phyloP scores from a whole-genome alignment of 306 rosid species.

The Sechiopsis laciniata region DNA sequence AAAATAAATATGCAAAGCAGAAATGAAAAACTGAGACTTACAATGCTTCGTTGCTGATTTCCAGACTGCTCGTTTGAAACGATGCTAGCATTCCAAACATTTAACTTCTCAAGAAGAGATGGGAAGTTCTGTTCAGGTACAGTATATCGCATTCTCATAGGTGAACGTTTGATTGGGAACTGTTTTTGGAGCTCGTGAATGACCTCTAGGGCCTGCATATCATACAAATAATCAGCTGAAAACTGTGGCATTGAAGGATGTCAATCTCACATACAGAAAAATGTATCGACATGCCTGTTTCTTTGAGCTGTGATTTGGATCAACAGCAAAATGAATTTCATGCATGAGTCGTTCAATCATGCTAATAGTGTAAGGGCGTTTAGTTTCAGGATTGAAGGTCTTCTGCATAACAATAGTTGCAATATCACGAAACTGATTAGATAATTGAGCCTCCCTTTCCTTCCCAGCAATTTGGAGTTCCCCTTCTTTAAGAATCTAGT shows the following conservation, averaged over 20 bases:
- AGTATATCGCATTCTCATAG: slow-evolving; percentile 57
- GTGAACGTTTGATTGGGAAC: slow-evolving; percentile 86
- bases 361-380: slow-evolving; percentile 89
- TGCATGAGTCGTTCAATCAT: slow-evolving; percentile 92
- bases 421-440: slow-evolving; percentile 89
- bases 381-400: slow-evolving; percentile 85
- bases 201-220: slow-evolving; percentile 73
- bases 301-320: slow-evolving; percentile 69
- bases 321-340: slow-evolving; percentile 85
- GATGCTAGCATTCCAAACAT: slow-evolving; percentile 54
- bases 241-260: slow-evolving; percentile 2
- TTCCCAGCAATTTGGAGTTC: slow-evolving; percentile 96
- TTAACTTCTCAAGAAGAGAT: slow-evolving; percentile 59
- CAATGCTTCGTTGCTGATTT: slow-evolving; percentile 49
- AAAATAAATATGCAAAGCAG: neutral
- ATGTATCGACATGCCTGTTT: slow-evolving; percentile 55
- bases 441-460: slow-evolving; percentile 83
- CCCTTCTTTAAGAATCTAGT: slow-evolving; percentile 76
- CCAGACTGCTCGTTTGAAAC: slow-evolving; percentile 63
- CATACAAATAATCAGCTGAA: slow-evolving; percentile 15
- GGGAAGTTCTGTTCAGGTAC: slow-evolving; percentile 46
- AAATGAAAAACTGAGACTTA: slow-evolving; percentile 32
- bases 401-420: slow-evolving; percentile 95
- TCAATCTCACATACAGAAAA: neutral
- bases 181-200: slow-evolving; percentile 96